Percentiles rank a stretch among this genome's conserved stretches.
phyloP scores from a whole-genome alignment of 129 eudicot genomes.

The Flaveria trinervia region DNA sequence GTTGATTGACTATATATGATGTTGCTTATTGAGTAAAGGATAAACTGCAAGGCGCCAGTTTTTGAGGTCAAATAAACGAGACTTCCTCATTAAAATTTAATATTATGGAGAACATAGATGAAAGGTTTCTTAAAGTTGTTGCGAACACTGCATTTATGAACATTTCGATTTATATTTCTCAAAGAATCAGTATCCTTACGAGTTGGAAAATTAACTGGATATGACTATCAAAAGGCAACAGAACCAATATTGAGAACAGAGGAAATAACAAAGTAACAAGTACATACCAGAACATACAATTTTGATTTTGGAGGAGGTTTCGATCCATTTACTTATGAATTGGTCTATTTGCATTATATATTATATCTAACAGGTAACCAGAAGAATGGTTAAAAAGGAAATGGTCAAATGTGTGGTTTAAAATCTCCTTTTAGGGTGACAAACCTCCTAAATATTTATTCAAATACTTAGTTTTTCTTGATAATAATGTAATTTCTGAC shows the following conservation, averaged over 20 bases:
- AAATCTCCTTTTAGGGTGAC: background rate
- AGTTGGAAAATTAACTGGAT: background rate
- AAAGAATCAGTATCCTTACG: background rate
- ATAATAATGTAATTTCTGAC: background rate
- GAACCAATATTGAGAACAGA: background rate
- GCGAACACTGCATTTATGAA: background rate
- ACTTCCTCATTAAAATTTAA: background rate
- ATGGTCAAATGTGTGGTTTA: background rate
- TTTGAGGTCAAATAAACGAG: slow-evolving; percentile 13
- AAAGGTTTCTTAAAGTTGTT: background rate
- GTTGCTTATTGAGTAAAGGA: too few species aligned
- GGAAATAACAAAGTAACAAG: slow-evolving; percentile 2
- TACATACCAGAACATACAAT: background rate
- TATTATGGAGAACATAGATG: background rate
- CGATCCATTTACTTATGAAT: slow-evolving; percentile 2
- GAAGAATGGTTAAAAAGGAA: background rate
- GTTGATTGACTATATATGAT: too few species aligned
- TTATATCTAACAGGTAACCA: background rate
- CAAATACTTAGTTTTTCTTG: too few species aligned
- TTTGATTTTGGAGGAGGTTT: background rate
- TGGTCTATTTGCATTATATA: background rate
- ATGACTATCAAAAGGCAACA: slow-evolving; percentile 23
- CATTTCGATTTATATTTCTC: background rate
- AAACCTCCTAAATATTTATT: background rate
- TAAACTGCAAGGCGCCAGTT: background rate